Percentiles rank a stretch among this genome's conserved stretches.
Conservation (phyloP, 768 basidiomycete species). For the Mycena polygramma region DNA sequence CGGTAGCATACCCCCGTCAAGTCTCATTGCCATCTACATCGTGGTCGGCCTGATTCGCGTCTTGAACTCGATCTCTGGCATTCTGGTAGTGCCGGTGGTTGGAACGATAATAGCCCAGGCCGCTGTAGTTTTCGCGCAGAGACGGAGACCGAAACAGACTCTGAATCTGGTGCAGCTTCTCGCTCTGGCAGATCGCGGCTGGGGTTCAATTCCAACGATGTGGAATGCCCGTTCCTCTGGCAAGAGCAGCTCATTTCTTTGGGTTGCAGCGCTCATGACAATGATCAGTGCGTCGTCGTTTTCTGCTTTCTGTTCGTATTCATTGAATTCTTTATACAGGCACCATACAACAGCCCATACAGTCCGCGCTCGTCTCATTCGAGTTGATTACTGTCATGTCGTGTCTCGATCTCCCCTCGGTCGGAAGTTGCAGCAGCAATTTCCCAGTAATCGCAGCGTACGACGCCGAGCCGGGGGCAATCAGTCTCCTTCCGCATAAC, state of each 20-base stretch:
- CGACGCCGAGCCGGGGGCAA: no score
- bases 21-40: not conserved
- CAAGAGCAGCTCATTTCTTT: conserved; percentile 11
- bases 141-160: conserved; percentile 9
- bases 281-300: not conserved
- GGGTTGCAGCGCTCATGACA: conserved; percentile 13
- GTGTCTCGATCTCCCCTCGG: conserved; percentile 11
- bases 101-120: conserved; percentile 10
- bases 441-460: no score
- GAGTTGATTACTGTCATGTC: conserved; percentile 2
- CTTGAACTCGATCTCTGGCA: conserved; percentile 6
- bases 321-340: not conserved
- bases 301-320: not conserved
- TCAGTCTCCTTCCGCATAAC: no score
- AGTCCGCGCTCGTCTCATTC: conserved; percentile 3
- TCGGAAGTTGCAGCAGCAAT: no score
- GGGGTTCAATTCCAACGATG: conserved; percentile 4
- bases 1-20: conserved; percentile 3
- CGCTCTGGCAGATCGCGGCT: conserved; percentile 8
- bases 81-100: conserved; percentile 12
- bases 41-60: conserved; percentile 6
- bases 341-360: conserved; percentile 16
- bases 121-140: conserved; percentile 15
- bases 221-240: conserved; percentile 2
- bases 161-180: conserved; percentile 7